phyloP scores from a whole-genome alignment of 495 filamentous ascomycete species.

The Chlorociboria aeruginascens region DNA sequence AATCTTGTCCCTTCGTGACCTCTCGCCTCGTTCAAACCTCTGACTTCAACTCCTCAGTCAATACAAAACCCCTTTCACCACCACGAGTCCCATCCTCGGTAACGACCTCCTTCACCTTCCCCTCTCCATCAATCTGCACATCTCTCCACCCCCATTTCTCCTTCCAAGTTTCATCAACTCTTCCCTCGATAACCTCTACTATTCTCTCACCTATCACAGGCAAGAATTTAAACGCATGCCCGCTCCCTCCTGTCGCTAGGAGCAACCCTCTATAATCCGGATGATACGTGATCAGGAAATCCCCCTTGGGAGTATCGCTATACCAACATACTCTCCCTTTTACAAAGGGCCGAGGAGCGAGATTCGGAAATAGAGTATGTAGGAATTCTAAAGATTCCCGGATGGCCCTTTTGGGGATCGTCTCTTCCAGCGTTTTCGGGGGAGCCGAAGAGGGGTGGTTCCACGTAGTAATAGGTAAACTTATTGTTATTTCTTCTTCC shows the following conservation, averaged over 20 bases:
- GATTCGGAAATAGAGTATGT: constrained; percentile 9
- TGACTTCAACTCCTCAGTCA: constrained; percentile 37
- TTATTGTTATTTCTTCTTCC: constrained; percentile 9
- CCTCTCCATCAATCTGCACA: constrained; percentile 6
- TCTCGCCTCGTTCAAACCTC: constrained; percentile 2
- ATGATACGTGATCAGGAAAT: constrained; percentile 74
- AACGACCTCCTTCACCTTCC: constrained; percentile 26
- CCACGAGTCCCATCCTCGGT: constrained; percentile 59
- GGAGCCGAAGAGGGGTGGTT: constrained; percentile 28
- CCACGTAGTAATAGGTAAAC: constrained; percentile 9
- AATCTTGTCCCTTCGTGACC: neutral
- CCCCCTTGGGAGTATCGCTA: constrained; percentile 64
- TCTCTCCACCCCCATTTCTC: constrained; percentile 57
- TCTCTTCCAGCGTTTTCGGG: constrained; percentile 44
- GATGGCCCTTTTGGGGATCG: constrained; percentile 35
- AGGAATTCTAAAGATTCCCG: too few relatives aligned
- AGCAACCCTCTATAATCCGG: constrained; percentile 56
- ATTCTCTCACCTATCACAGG: constrained; percentile 74
- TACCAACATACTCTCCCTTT: constrained; percentile 83
- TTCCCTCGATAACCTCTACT: constrained; percentile 50
- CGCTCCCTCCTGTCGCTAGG: constrained; percentile 73
- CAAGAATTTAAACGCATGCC: constrained; percentile 84
- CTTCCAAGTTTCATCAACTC: constrained; percentile 41
- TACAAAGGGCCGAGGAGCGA: constrained; percentile 52
- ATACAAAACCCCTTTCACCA: constrained; percentile 39